Base-by-base conservation (phyloP, 345 rosid species). In the Salix arbutifolia region DNA sequence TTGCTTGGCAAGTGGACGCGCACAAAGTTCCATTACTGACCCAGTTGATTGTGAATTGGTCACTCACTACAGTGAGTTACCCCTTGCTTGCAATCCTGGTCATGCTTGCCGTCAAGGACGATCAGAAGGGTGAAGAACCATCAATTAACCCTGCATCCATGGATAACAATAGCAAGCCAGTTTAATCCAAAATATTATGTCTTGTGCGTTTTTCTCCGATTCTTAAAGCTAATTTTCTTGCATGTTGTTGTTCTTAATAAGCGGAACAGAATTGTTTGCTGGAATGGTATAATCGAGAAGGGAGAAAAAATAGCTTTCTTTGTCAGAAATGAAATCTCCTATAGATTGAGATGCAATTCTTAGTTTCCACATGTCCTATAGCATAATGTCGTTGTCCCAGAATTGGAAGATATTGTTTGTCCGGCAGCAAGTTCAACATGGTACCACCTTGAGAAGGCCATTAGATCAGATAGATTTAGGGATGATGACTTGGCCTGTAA, bases 1-100 rank as follows among this genome's bases (percentile, higher is more conserved):
- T 93, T 12, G 99, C 99, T 25, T 95, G 99, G 99, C 99, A 95
- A 84, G 81, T 95, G 7, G 99, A 95, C 72, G 74, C 89, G 3
- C 90, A 72, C 78, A 88, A 91, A 64, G 93, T 90, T 37, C 76
- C 97, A 16, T 78, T 87, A 71, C 83, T 91, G 38, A 66, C 86
- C 0, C 93, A 91, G 79, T 84, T 93, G 75, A 75, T 89, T 53
- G 75, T 90, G 30, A 95, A 93, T 40, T 95, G 99, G 99, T 85
- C 89, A 6, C 92, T 95, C 23, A 93, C 97, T 38, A 90, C 90
- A 1, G 26, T 87, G 26, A 91, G 97, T 81, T 95, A 89, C 73
- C 99, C 97, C 30, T 72, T 95, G 80, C 77, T 95, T 65, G 70
- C 76, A 40, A 66, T 91, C 81, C 90, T 95, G 13, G 93, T 93